phyloP scores from a whole-genome alignment of 2,329 filamentous ascomycete species.

The Colletotrichum lupini region DNA sequence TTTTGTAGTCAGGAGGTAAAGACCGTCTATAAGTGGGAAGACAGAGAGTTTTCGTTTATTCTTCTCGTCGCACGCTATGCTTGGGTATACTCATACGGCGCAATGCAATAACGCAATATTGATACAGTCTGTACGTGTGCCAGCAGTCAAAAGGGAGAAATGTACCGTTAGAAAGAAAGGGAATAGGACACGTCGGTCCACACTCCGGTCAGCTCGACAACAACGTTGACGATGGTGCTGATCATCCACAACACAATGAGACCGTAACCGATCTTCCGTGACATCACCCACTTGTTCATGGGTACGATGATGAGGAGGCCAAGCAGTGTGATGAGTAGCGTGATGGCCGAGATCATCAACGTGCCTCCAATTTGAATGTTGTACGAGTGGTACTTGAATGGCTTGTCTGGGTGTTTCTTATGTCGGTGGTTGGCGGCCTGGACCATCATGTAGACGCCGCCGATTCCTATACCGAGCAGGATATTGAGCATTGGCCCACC shows the following conservation, averaged over 20 bases:
- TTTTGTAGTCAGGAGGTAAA: conserved; percentile 2
- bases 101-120: conserved; percentile 19
- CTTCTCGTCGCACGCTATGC: conserved; percentile 28
- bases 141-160: not conserved
- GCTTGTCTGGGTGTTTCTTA: conserved; percentile 72
- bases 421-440: conserved; percentile 74
- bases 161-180: conserved; percentile 1
- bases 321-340: conserved; percentile 82
- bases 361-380: conserved; percentile 86
- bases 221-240: conserved; percentile 84
- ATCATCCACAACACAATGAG: conserved; percentile 84
- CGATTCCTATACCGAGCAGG: conserved; percentile 90
- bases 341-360: conserved; percentile 85
- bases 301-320: conserved; percentile 85
- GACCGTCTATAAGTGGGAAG: conserved; percentile 18
- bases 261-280: conserved; percentile 81
- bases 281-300: conserved; percentile 87
- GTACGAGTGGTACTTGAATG: conserved; percentile 79
- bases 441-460: conserved; percentile 88
- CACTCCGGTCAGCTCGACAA: conserved; percentile 76
- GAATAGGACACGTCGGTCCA: conserved; percentile 52
- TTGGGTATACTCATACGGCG: conserved; percentile 16
- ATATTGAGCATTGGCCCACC: conserved; percentile 99
- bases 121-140: conserved; percentile 14
- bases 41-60: not conserved